Base-by-base conservation (phyloP, 257 asterid genomes). In the Striga asiatica region DNA sequence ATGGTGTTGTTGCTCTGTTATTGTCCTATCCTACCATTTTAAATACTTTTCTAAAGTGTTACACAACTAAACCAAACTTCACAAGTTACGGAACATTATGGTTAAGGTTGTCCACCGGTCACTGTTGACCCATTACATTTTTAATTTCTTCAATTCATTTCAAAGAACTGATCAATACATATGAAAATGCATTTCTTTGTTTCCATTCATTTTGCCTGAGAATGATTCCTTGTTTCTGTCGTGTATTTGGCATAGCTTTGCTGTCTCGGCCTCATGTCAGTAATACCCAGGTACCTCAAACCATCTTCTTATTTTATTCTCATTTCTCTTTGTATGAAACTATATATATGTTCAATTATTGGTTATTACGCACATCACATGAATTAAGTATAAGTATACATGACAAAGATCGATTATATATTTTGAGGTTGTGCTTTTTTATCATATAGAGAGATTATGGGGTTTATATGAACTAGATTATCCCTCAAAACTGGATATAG, bases 1-100 rank as follows among this genome's bases (percentile, higher is more conserved):
- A 4, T 38, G 66, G 46, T 71, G 61, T 54, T 38, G 77, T 47
- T 78, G 65, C 12, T 32, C 13, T 27, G 66, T 69, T 68, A 39
- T 39, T 63, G 23, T 70, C 78, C 43, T 31, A 61, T 41, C 31
- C 43, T 31, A 61, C 34, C 31, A 39, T 24, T 58, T 3, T 13
- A 37, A 50, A 37, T 22, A 37, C 17, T 28, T 42, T 32, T 41
- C 5, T 16, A 2, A 55, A 62, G 9, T 38, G 34, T 19, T 24
- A 56, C 54, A 54, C 61, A 43, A 34, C 28, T 43, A 60, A 62
- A 55, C 50, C 54, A 20, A 57, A 68, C 37, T 47, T 64, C 41
- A 18, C 60, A 34, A 55, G 37, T 32, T 58, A 57, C 42, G 34
- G 57, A 70, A 42, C 8, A n/a, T 13, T 41, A 35, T 43, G 39